Percentiles rank a stretch among this genome's conserved stretches.
phyloP scores from a whole-genome alignment of 2,329 filamentous ascomycete genomes.

The Fusarium brevicatenulatum region DNA sequence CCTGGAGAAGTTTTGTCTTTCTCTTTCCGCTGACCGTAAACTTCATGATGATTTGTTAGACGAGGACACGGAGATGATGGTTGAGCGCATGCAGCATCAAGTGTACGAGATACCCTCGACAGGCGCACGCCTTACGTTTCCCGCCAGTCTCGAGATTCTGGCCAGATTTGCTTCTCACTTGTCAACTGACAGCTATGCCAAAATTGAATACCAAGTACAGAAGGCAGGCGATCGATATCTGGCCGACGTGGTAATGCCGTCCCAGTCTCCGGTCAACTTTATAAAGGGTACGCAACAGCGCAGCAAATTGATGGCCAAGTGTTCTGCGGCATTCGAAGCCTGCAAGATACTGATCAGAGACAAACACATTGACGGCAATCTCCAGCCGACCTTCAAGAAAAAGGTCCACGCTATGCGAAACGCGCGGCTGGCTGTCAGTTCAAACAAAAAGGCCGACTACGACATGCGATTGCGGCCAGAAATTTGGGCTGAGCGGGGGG shows the following conservation, averaged over 20 bases:
- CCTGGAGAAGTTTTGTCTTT: conserved; percentile 80
- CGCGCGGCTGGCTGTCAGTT: conserved; percentile 81
- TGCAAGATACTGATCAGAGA: conserved; percentile 75
- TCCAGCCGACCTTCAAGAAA: conserved; percentile 79
- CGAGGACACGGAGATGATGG: conserved; percentile 14
- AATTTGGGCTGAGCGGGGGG: conserved; percentile 69
- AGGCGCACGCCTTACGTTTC: conserved; percentile 82
- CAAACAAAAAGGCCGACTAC: conserved; percentile 79
- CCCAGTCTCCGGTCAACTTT: conserved; percentile 75
- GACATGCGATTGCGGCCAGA: conserved; percentile 81
- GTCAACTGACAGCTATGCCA: conserved; percentile 43
- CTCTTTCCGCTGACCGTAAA: conserved; percentile 78
- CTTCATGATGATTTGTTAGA: conserved; percentile 41
- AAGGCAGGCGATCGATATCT: conserved; percentile 68
- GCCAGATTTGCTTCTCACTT: conserved; percentile 79
- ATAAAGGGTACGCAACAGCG: conserved; percentile 70
- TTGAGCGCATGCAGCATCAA: conserved; percentile 51
- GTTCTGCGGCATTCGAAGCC: conserved; percentile 86
- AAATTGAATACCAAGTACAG: conserved; percentile 70
- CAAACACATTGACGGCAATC: conserved; percentile 75
- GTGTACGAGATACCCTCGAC: conserved; percentile 71
- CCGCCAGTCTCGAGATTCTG: conserved; percentile 76
- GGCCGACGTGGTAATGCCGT: conserved; percentile 83
- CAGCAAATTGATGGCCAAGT: conserved; percentile 83
- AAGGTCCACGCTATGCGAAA: conserved; percentile 85